phyloP scores from a whole-genome alignment of 228 moss, liverwort and hornwort species.

The Sphagnum fallax region DNA sequence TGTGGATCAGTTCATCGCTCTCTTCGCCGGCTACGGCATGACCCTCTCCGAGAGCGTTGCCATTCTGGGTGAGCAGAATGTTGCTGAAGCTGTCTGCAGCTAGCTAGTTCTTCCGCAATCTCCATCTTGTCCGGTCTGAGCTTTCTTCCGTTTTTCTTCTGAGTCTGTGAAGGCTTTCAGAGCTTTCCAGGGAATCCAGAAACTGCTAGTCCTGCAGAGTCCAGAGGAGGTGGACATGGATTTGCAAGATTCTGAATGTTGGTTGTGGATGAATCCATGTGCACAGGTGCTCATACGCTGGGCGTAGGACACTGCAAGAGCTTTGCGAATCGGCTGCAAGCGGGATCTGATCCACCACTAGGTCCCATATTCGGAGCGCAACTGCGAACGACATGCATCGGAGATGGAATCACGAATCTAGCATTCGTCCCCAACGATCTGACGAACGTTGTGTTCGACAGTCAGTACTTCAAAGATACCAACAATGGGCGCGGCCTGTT shows the following conservation, averaged over 20 bases:
- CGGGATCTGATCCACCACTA: constrained; percentile 14
- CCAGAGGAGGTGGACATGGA: background rate
- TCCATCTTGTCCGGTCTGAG: background rate
- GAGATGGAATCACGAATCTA: constrained; percentile 22
- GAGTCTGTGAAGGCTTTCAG: background rate
- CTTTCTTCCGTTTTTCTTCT: background rate
- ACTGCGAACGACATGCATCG: constrained; percentile 39
- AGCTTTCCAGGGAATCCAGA: background rate
- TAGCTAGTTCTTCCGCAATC: background rate
- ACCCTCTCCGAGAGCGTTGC: constrained; percentile 63
- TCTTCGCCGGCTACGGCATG: constrained; percentile 50
- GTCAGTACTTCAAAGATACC: constrained; percentile 56
- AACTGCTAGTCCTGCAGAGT: background rate
- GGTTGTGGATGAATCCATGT: background rate
- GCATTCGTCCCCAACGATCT: constrained; percentile 48
- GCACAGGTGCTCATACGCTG: constrained; percentile 59
- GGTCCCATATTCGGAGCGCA: constrained; percentile 28
- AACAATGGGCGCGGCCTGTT: constrained; percentile 54
- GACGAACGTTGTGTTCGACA: constrained; percentile 68
- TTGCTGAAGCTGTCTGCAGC: background rate
- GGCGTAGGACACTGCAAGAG: constrained; percentile 75
- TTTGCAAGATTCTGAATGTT: background rate
- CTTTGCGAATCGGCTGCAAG: constrained; percentile 43
- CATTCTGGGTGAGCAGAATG: constrained; percentile 29
- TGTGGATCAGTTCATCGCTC: constrained; percentile 36